These are phyloP conservation scores for Globisporangium parvum DNA, from an alignment of 352 stramenopile genomes.

Conservation along the genomic window DNA sequence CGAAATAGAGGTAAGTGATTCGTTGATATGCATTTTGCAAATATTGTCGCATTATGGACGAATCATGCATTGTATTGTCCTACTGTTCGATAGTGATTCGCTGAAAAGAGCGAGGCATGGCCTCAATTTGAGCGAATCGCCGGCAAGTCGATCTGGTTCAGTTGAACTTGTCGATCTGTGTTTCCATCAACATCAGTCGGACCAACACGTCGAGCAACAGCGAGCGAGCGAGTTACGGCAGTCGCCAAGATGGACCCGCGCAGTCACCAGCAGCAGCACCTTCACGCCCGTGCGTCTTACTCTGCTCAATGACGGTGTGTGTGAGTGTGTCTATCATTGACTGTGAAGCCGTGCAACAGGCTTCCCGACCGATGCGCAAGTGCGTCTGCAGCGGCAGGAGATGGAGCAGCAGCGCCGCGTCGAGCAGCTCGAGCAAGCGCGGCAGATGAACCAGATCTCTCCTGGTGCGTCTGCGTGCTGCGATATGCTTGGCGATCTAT, in stretches of 20 bases:
- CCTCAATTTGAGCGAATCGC: background rate
- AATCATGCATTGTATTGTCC: too few relatives aligned
- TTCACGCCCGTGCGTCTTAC: background rate
- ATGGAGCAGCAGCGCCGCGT: slow-evolving; percentile 24
- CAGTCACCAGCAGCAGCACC: background rate
- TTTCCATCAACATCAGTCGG: slow-evolving; percentile 12
- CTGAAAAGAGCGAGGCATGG: background rate
- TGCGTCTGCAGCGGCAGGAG: slow-evolving; percentile 23
- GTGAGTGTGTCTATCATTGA: background rate
- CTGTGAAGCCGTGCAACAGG: background rate
- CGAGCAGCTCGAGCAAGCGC: slow-evolving; percentile 33
- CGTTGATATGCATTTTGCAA: slow-evolving; percentile 1
- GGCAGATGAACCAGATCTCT: slow-evolving; percentile 38
- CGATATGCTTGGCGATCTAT: background rate
- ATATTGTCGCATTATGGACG: background rate
- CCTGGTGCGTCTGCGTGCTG: slow-evolving; percentile 14
- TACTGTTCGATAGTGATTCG: too few relatives aligned
- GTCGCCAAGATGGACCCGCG: slow-evolving; percentile 11
- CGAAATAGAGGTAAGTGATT: background rate
- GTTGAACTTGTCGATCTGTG: slow-evolving; percentile 14
- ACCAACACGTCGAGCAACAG: background rate
- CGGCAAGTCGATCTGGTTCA: background rate
- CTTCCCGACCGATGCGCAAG: slow-evolving; percentile 11
- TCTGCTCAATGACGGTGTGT: too few relatives aligned
- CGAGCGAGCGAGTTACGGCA: background rate